These are phyloP conservation scores for Linderniella brevidens DNA, from an alignment of 257 asterid species.

Conservation along the genomic window DNA sequence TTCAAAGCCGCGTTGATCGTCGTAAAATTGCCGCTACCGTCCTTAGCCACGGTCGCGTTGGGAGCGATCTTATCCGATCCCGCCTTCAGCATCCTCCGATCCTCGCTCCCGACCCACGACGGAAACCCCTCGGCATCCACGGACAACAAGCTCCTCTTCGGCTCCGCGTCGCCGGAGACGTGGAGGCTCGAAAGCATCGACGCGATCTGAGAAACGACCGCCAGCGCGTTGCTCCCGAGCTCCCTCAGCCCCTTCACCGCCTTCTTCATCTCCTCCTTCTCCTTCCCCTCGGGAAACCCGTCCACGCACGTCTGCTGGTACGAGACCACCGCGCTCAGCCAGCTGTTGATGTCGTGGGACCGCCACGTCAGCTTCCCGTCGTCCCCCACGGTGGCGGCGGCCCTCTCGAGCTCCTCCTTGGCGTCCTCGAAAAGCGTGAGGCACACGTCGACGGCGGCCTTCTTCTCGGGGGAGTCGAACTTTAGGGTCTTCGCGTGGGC, in stretches of 20 bases:
- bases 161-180: background rate
- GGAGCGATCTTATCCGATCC: constrained; percentile 21
- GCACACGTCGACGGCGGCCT: constrained; percentile 50
- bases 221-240: constrained; percentile 65
- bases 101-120: constrained; percentile 34
- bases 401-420: constrained; percentile 45
- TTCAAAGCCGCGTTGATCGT: constrained; percentile 48
- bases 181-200: constrained; percentile 13
- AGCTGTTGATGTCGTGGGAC: constrained; percentile 41
- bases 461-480: constrained; percentile 27
- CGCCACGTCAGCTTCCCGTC: constrained; percentile 3
- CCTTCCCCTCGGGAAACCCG: constrained; percentile 53
- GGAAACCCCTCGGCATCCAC: constrained; percentile 14
- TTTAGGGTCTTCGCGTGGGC: constrained; percentile 16
- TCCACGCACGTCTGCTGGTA: constrained; percentile 74
- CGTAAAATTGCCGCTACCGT: constrained; percentile 45
- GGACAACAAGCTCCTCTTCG: constrained; percentile 25
- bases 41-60: constrained; percentile 61
- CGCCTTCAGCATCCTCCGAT: constrained; percentile 34
- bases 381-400: constrained; percentile 18
- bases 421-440: constrained; percentile 39
- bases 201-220: constrained; percentile 23
- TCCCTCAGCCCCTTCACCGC: constrained; percentile 23
- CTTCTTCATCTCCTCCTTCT: constrained; percentile 23
- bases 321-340: constrained; percentile 73